phyloP scores from a whole-genome alignment of 1,284 basidiomycete species.

The Cerioporus squamosus region DNA sequence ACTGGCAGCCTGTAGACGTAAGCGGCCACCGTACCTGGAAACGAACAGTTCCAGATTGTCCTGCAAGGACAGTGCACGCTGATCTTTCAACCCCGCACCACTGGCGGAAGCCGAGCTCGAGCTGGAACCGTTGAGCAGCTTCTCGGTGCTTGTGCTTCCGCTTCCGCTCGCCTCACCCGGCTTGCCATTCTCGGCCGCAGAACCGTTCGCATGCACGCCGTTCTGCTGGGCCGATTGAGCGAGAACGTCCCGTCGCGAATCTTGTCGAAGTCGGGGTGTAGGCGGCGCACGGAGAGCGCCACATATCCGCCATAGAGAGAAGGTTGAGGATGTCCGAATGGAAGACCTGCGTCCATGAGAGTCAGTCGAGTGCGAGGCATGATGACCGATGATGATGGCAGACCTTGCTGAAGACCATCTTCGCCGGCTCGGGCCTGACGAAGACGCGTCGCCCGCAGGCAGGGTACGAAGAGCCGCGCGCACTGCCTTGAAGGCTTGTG shows the following conservation, averaged over 20 bases:
- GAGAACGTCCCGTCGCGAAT: conserved; percentile 69
- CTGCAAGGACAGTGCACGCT: conserved; percentile 71
- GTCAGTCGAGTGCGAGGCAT: too few species aligned
- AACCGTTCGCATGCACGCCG: conserved; percentile 27
- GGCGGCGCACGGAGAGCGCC: conserved; percentile 89
- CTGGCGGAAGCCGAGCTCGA: background rate
- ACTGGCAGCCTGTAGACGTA: background rate
- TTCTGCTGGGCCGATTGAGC: conserved; percentile 34
- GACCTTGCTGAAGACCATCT: conserved; percentile 87
- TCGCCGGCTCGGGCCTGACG: conserved; percentile 52
- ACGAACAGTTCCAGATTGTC: conserved; percentile 86
- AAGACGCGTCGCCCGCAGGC: conserved; percentile 31
- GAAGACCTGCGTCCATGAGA: conserved; percentile 70
- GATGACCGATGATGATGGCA: conserved; percentile 2
- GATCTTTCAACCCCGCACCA: conserved; percentile 72
- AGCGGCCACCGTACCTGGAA: conserved; percentile 61
- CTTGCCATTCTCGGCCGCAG: conserved; percentile 29
- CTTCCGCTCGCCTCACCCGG: conserved; percentile 24
- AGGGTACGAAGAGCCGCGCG: conserved; percentile 63
- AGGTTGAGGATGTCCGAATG: conserved; percentile 87
- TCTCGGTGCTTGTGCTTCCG: conserved; percentile 30
- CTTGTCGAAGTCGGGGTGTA: conserved; percentile 73
- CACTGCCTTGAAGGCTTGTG: conserved; percentile 84
- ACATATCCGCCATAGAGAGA: conserved; percentile 97
- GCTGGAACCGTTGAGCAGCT: conserved; percentile 28